phyloP scores from a whole-genome alignment of 1,284 basidiomycete species.

The Stygiomarasmius scandens region DNA sequence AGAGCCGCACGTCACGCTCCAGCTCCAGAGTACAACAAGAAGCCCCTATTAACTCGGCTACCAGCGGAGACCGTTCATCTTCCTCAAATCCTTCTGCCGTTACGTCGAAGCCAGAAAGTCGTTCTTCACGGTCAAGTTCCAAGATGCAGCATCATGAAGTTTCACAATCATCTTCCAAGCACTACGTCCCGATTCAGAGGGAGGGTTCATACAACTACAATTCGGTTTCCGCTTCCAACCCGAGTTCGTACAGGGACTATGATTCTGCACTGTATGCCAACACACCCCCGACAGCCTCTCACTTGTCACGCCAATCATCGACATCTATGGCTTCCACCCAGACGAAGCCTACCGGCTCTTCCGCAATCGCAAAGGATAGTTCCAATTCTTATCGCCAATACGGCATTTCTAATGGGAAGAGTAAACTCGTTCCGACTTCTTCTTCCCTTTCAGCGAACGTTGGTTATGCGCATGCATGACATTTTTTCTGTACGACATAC shows the following conservation, averaged over 20 bases:
- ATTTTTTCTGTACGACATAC: neutral
- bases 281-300: neutral
- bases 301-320: neutral
- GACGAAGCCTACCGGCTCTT: neutral
- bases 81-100: neutral
- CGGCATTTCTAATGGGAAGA: neutral
- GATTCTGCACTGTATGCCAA: neutral
- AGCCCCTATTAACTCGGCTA: neutral
- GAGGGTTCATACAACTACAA: neutral
- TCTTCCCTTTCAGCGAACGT: neutral
- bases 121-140: neutral
- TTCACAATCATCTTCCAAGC: neutral
- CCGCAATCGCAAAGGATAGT: neutral
- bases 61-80: neutral
- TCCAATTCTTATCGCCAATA: neutral
- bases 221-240: neutral
- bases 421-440: neutral
- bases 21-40: neutral
- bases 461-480: neutral
- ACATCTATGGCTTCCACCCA: neutral
- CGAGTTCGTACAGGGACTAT: neutral
- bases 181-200: neutral
- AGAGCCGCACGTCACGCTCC: neutral
- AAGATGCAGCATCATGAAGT: neutral
- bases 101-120: neutral